phyloP scores from a whole-genome alignment of 2,329 filamentous ascomycete genomes.

The Volutella citrinella region DNA sequence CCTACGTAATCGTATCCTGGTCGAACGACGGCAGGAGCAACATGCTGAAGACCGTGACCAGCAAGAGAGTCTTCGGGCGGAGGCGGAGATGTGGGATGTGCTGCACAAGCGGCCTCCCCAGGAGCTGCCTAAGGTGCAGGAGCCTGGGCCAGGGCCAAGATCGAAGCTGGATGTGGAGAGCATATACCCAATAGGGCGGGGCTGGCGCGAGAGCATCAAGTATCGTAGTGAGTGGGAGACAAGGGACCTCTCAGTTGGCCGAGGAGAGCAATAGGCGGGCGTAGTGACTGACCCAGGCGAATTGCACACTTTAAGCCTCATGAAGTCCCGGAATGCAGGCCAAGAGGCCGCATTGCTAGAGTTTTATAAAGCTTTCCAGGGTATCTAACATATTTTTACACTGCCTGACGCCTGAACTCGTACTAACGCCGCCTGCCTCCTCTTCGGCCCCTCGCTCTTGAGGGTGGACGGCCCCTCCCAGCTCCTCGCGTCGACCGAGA shows the following conservation, averaged over 20 bases:
- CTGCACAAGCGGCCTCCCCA: constrained; percentile 37
- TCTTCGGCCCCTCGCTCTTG: constrained; percentile 29
- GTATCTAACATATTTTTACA: constrained; percentile 11
- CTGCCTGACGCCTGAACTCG: too few species aligned
- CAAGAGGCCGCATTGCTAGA: too few species aligned
- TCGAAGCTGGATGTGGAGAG: constrained; percentile 33
- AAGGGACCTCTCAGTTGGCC: too few species aligned
- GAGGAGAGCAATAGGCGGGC: too few species aligned
- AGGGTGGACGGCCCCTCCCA: constrained; percentile 28
- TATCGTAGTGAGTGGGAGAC: constrained; percentile 44
- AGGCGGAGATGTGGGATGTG: constrained; percentile 44
- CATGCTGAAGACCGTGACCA: constrained; percentile 43
- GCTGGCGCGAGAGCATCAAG: constrained; percentile 38
- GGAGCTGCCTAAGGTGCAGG: constrained; percentile 28
- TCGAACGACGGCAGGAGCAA: constrained; percentile 41
- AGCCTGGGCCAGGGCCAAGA: constrained; percentile 25
- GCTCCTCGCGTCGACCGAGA: constrained; percentile 35
- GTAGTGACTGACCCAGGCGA: too few species aligned
- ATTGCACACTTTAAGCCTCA: too few species aligned
- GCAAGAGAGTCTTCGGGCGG: constrained; percentile 38
- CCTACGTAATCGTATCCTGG: constrained; percentile 36
- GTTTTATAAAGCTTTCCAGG: too few species aligned
- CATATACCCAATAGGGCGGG: constrained; percentile 32
- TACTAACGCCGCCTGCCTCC: constrained; percentile 22
- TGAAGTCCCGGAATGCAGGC: too few species aligned